These are phyloP conservation scores for Vigna mungo DNA, from an alignment of 306 rosid genomes.

Conservation along the genomic window DNA sequence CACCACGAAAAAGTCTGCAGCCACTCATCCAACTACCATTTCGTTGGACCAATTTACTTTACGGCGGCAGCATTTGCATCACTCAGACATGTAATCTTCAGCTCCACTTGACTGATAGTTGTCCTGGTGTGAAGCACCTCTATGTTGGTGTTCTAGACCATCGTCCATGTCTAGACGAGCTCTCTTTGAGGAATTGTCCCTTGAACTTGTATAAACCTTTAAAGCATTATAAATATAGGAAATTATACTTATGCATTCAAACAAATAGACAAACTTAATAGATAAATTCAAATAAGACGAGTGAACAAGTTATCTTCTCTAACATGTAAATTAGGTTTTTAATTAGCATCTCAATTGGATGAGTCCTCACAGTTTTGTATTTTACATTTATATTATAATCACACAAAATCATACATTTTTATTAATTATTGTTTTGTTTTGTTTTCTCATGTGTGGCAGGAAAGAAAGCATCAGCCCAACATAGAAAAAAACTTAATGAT, in stretches of 20 bases:
- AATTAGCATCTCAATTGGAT: too few species aligned
- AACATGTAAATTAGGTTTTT: too few species aligned
- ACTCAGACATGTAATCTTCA: conserved; percentile 89
- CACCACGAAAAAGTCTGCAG: conserved; percentile 7
- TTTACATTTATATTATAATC: too few species aligned
- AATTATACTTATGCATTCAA: conserved; percentile 15
- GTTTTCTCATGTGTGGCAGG: too few species aligned
- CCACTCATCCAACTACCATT: conserved; percentile 38
- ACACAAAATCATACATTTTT: too few species aligned
- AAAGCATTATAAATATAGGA: conserved; percentile 29
- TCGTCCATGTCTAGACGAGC: conserved; percentile 69
- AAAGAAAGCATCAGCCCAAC: too few species aligned
- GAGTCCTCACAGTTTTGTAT: too few species aligned
- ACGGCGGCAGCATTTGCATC: conserved; percentile 49
- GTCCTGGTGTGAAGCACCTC: conserved; percentile 63
- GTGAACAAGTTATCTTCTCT: too few species aligned
- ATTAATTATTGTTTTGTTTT: too few species aligned
- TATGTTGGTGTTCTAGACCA: conserved; percentile 65
- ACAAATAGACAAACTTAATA: conserved; percentile 7
- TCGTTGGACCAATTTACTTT: conserved; percentile 32
- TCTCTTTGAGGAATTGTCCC: conserved; percentile 59
- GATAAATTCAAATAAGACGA: conserved; percentile 12
- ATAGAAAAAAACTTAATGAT: too few species aligned
- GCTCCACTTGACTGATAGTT: conserved; percentile 79
- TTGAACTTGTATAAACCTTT: conserved; percentile 68